phyloP scores from a whole-genome alignment of 306 rosid genomes.

The Canavalia gladiata region DNA sequence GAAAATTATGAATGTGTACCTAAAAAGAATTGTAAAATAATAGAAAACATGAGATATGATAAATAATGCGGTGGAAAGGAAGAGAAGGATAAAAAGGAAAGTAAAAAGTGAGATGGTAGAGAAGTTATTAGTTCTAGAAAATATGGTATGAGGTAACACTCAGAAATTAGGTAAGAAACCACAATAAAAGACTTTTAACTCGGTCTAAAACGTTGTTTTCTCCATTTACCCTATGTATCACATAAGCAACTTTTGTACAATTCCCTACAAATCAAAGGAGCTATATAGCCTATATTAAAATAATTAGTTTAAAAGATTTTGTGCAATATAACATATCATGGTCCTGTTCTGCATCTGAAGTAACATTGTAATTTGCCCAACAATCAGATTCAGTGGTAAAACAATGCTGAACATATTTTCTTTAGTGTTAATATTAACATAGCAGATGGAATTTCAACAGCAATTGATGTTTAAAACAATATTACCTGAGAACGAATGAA shows the following conservation, averaged over 20 bases:
- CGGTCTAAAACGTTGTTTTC: neutral
- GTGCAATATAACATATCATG: slow-evolving; percentile 8
- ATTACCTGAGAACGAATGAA: neutral
- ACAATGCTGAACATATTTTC: neutral
- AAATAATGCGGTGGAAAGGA: too few species aligned
- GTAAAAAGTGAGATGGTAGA: too few species aligned
- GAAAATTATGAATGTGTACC: neutral
- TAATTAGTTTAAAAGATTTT: slow-evolving; percentile 1
- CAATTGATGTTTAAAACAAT: neutral
- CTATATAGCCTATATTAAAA: slow-evolving; percentile 5
- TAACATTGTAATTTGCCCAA: neutral
- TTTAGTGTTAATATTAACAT: neutral
- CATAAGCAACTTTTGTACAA: neutral
- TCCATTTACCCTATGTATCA: neutral
- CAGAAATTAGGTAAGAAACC: neutral
- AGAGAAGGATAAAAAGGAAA: too few species aligned
- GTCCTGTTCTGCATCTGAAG: neutral
- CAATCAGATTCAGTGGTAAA: slow-evolving; percentile 7
- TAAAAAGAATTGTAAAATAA: too few species aligned
- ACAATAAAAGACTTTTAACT: neutral
- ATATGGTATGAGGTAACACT: neutral
- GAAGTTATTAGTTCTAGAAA: neutral
- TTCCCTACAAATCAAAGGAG: slow-evolving; percentile 6
- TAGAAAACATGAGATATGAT: too few species aligned
- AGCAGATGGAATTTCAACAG: slow-evolving; percentile 16